phyloP scores from a whole-genome alignment of 2,329 filamentous ascomycete species.

The Zymoseptoria tritici region DNA sequence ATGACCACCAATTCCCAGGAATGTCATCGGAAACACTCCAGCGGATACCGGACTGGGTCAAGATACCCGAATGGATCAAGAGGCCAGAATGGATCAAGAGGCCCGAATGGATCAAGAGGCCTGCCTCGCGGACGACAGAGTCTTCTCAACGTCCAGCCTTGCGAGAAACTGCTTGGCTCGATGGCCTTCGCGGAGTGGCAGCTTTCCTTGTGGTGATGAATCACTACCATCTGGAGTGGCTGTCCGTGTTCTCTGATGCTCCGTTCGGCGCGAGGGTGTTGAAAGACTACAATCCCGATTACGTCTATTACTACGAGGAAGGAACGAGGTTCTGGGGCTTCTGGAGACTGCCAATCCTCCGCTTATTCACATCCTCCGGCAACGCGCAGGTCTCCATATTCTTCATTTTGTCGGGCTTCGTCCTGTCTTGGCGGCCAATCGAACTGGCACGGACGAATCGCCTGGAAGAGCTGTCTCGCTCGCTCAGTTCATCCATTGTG shows the following conservation, averaged over 20 bases:
- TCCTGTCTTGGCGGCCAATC: constrained; percentile 3
- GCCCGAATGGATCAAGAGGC: neutral
- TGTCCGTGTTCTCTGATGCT: neutral
- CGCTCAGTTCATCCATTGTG: constrained; percentile 1
- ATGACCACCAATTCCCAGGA: neutral
- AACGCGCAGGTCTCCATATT: constrained; percentile 5
- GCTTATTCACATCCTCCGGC: constrained; percentile 2
- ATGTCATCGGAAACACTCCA: neutral
- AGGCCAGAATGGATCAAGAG: neutral
- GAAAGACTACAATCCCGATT: neutral
- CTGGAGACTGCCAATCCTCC: constrained; percentile 6
- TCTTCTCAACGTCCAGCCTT: neutral
- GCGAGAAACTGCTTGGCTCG: constrained; percentile 7
- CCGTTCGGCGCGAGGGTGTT: constrained; percentile 2
- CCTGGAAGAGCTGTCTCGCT: constrained; percentile 1
- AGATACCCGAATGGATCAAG: neutral
- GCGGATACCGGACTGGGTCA: neutral
- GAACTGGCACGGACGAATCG: neutral
- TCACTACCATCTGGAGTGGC: constrained; percentile 3
- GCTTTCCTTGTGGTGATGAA: constrained; percentile 6
- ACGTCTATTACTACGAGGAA: neutral
- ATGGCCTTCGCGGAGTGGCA: constrained; percentile 6
- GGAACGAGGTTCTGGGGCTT: neutral
- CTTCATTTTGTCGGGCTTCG: constrained; percentile 7
- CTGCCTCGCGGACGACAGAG: neutral